Base-by-base conservation (phyloP, 2,329 filamentous ascomycete genomes). In the Microdochium bolleyi region DNA sequence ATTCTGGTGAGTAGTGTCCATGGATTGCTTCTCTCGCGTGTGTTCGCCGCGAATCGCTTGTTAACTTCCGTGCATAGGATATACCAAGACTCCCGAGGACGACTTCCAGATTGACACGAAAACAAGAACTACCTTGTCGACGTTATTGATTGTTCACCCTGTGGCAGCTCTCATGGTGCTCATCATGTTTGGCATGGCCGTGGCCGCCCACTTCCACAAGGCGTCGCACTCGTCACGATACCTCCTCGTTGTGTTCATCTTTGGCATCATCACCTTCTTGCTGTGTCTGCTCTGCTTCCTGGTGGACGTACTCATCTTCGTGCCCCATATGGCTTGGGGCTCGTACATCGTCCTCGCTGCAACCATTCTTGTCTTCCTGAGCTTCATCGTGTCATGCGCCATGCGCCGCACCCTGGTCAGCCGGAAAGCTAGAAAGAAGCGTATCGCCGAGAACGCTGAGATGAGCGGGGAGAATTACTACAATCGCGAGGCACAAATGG, bases 401-500 rank as follows among this genome's bases (percentile, higher is more conserved):
- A 97, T 97, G 91, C 87, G 94, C 58, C 84, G 92, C 55, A 95
- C 92, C 2, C 75, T 97, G 53, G 89, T 96, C 56, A 89, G 89
- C 68, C 83, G 92, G 61, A 96, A 96, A 73, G 89, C 92, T n/a
- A 82, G 92, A 56, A 92, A 94, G 77, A 89, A 86, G 74, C 83
- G 90, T 48, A 95, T 97, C 65, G 90, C 85, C 2, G 88, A 95
- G 68, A 96, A 97, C 66, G 89, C 92, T 8, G 92, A 97, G 67
- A 97, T 97, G 92, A 97, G 89, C 66, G 92, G 92, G 25, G 85
- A 94, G 62, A 94, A 92, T 64, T 96, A 87, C 67, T 96, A 95
- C 70, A 87, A 85, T 62, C 79, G 85, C 54, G 82, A 87, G 68
- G 78, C 74, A 37, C 77, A 82, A 56, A 71, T 74, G 50, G 78